Conservation (phyloP, 2,329 filamentous ascomycete species). For the Xylariaceae sp. region DNA sequence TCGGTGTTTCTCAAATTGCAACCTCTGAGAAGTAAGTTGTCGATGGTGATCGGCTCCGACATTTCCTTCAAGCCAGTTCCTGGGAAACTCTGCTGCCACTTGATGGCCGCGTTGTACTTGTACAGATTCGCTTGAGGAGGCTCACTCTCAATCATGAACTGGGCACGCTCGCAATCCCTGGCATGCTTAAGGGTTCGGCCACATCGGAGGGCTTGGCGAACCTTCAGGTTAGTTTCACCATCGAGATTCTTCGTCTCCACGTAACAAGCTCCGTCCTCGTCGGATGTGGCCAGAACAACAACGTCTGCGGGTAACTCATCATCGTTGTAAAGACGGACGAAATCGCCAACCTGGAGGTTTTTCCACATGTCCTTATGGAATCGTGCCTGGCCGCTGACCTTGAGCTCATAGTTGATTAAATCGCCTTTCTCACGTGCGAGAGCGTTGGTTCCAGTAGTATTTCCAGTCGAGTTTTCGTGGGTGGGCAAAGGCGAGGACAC, state of each 20-base stretch:
- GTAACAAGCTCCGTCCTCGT: constrained; percentile 90
- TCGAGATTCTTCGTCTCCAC: constrained; percentile 98
- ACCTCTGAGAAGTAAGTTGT: constrained; percentile 89
- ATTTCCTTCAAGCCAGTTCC: constrained; percentile 65
- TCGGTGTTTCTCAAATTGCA: constrained; percentile 94
- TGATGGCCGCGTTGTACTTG: constrained; percentile 84
- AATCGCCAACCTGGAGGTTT: constrained; percentile 89
- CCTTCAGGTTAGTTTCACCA: constrained; percentile 95
- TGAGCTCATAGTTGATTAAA: constrained; percentile 67
- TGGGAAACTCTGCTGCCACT: constrained; percentile 72
- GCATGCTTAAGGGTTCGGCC: constrained; percentile 80
- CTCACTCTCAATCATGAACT: constrained; percentile 88
- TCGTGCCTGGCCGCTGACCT: constrained; percentile 63
- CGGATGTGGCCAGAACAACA: constrained; percentile 86
- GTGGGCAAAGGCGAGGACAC: constrained; percentile 72
- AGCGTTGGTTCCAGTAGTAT: constrained; percentile 29
- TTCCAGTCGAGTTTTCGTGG: constrained; percentile 2
- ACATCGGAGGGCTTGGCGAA: constrained; percentile 83
- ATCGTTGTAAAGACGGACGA: constrained; percentile 92
- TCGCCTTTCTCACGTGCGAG: constrained; percentile 45
- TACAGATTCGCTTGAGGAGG: constrained; percentile 89
- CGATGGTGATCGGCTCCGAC: constrained; percentile 89
- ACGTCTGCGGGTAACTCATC: constrained; percentile 93
- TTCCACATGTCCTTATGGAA: constrained; percentile 97
- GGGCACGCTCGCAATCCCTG: constrained; percentile 81